These are phyloP conservation scores for Termitomyces heimii DNA, from an alignment of 768 basidiomycete genomes.

Conservation along the genomic window DNA sequence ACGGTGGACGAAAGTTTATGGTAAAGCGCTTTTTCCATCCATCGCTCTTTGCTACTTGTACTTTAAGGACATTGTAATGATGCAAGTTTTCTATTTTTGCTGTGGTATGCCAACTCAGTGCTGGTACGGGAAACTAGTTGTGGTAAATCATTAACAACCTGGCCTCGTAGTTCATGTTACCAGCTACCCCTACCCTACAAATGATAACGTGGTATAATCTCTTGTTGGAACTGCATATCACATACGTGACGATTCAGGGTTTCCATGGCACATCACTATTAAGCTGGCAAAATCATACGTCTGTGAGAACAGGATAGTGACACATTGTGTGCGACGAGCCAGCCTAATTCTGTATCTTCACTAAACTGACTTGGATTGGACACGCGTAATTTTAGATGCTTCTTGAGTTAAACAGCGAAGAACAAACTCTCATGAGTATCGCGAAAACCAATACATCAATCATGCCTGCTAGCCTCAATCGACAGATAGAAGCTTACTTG, in stretches of 20 bases:
- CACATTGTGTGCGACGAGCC: neutral
- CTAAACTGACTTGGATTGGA: slow-evolving; percentile 25
- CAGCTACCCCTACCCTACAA: no score
- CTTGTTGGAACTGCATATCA: neutral
- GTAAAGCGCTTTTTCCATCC: no score
- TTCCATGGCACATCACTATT: slow-evolving; percentile 13
- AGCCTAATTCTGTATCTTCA: slow-evolving; percentile 5
- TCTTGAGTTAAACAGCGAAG: slow-evolving; percentile 24
- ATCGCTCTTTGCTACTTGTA: no score
- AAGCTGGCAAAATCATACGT: slow-evolving; percentile 15
- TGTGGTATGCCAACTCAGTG: no score
- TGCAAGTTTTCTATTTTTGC: no score
- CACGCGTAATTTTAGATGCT: slow-evolving; percentile 25
- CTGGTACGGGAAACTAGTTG: no score
- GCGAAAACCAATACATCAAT: slow-evolving; percentile 26
- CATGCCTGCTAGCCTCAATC: neutral
- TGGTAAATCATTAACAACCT: no score
- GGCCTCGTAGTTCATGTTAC: no score
- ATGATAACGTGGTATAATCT: no score
- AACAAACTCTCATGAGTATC: slow-evolving; percentile 20
- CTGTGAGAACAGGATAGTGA: neutral
- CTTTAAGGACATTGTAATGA: no score
- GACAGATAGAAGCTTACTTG: neutral
- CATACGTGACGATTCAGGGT: slow-evolving; percentile 2
- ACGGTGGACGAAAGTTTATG: no score